Conservation (phyloP, 331 rosid species). For the Malus hybrid region DNA sequence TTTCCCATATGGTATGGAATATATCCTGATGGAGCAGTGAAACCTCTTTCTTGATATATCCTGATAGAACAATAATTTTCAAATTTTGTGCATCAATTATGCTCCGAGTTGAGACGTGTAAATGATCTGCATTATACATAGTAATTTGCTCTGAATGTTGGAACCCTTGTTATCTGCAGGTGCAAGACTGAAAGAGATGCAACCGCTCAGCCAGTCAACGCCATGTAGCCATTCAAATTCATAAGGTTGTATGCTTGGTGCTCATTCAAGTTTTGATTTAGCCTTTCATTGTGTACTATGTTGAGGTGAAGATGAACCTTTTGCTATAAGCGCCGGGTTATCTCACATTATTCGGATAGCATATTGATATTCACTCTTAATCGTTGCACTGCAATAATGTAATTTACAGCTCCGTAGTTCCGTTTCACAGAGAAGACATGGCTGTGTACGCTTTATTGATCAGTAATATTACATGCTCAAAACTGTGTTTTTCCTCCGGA, state of each 20-base stretch:
- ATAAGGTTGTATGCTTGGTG: background rate
- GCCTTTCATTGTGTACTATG: constrained; percentile 5
- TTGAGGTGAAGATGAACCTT: background rate
- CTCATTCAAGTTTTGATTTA: background rate
- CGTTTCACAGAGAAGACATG: background rate
- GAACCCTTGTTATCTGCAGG: constrained; percentile 34
- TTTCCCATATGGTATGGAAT: background rate
- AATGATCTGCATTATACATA: background rate
- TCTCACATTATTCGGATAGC: background rate
- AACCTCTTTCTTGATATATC: background rate
- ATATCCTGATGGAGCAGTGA: background rate
- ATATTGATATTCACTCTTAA: background rate
- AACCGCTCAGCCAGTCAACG: constrained; percentile 30
- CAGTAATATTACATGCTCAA: background rate
- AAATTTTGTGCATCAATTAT: background rate
- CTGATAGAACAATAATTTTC: background rate
- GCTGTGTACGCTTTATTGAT: background rate
- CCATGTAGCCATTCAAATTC: constrained; percentile 13
- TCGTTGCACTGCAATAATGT: constrained; percentile 1
- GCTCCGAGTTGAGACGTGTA: background rate
- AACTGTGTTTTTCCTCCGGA: background rate
- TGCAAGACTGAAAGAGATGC: constrained; percentile 67
- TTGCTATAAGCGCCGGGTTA: background rate
- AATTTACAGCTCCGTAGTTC: background rate
- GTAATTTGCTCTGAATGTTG: background rate